Base-by-base conservation (phyloP, 768 basidiomycete species). In the Glaciozyma martinii region DNA sequence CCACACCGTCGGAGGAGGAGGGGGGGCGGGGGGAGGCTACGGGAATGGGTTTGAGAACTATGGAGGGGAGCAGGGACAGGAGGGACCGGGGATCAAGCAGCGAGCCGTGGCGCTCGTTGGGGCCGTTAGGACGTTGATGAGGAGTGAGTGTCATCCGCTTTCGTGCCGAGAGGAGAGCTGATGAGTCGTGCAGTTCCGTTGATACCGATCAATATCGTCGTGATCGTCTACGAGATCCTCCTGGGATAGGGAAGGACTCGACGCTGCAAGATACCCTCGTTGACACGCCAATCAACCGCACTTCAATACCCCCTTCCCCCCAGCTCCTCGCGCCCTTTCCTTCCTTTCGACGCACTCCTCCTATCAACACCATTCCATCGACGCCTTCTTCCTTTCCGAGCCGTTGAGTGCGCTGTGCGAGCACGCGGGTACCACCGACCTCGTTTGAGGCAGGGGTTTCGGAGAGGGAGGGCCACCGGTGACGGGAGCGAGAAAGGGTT, bases 101-200 rank as follows among this genome's bases (percentile, higher is more conserved):
- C 83, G 89, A 73, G 76, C 97, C 66, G 84, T 98, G 75, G 89
- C 89, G 79, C 84, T 99, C 72, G 95, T 97, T 68, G 84, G 88
- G 72, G 94, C 94, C 44, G 91, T 97, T 66, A 82, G 94, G 78
- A 98, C 94, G 54, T 81, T 99, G 72, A 90, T 98, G 89, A 85
- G 94, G 77, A 91, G 94, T 99, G 76, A 80, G 93, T 85, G 55
- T n/a, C 59, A 42, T 40, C 30, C 62, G 49, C 52, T 58, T 19
- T 25, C 27, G 59, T 19, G 60, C 56, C 19, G 13, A 27, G 56
- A 60, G 62, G 59, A 32, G 56, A 60, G 16, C 12, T 66, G 1
- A 46, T 25, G 19, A 2, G 32, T 27, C 32, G 16, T 61, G n/a
- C 73, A 98, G 93, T 98, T 81, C 93, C 93, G 44, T 80, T 98